phyloP scores from a whole-genome alignment of 2,329 filamentous ascomycete species.

The Aspergillus fumigatiaffinis region DNA sequence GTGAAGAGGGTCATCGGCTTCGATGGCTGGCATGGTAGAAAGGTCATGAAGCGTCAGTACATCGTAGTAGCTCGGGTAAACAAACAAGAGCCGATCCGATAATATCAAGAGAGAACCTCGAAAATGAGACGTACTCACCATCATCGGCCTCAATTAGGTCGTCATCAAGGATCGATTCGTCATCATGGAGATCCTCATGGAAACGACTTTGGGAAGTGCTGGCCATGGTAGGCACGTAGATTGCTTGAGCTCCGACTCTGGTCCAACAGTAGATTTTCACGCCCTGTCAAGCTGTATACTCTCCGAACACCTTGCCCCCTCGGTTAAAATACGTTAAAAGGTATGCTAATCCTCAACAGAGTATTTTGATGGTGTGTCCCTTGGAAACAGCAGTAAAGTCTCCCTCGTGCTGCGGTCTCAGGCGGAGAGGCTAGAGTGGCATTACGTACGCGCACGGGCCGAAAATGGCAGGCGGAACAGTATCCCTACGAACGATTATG shows the following conservation, averaged over 20 bases:
- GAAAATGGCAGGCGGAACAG: constrained; percentile 20
- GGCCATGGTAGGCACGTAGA: constrained; percentile 27
- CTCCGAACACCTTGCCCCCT: background rate
- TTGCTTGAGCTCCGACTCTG: constrained; percentile 8
- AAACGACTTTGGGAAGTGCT: constrained; percentile 41
- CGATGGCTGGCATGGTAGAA: constrained; percentile 58
- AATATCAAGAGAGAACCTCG: constrained; percentile 3
- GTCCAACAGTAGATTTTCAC: constrained; percentile 19
- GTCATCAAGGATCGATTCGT: constrained; percentile 61
- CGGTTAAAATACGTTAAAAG: background rate
- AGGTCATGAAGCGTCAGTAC: background rate
- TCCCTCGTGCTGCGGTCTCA: background rate
- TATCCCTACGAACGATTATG: background rate
- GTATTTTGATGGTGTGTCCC: background rate
- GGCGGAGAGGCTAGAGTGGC: constrained; percentile 40
- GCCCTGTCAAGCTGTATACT: background rate
- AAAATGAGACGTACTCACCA: constrained; percentile 46
- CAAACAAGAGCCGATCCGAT: background rate
- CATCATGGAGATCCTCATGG: constrained; percentile 58
- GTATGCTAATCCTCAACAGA: background rate
- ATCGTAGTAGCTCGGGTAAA: background rate
- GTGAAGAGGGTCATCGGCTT: constrained; percentile 83
- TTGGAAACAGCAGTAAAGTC: background rate
- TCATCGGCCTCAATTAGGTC: constrained; percentile 78
- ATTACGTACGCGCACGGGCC: constrained; percentile 29